Evolutionary conservation across 192 early-diverging fungal species (phyloP).

Genomic region (Podochytrium sp.): DNA sequence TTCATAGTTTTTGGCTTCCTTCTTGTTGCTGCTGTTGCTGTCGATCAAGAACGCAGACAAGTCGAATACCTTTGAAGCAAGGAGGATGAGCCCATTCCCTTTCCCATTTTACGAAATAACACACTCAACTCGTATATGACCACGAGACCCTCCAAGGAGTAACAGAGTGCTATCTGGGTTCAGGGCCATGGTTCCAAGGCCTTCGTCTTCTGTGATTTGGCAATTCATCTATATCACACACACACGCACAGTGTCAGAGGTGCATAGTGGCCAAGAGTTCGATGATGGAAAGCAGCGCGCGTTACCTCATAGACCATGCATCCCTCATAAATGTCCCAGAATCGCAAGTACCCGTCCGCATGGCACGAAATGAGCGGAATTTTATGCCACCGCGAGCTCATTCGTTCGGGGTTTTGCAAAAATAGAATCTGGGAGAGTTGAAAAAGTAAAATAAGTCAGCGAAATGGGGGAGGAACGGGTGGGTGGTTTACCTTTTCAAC

Average conservation of each 20-base stretch:
- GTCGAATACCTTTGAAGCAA: slow-evolving; percentile 39
- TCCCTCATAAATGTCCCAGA: slow-evolving; percentile 60
- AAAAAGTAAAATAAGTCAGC: too few relatives aligned
- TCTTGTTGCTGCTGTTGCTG: slow-evolving; percentile 13
- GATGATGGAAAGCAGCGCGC: background rate
- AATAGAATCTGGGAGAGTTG: slow-evolving; percentile 38
- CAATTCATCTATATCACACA: slow-evolving; percentile 50
- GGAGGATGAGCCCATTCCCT: too few relatives aligned
- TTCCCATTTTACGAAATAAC: too few relatives aligned
- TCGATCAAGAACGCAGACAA: slow-evolving; percentile 33
- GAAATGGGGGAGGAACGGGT: too few relatives aligned
- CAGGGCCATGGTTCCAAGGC: slow-evolving; percentile 49
- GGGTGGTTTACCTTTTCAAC: slow-evolving; percentile 55
- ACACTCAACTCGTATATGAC: slow-evolving; percentile 48
- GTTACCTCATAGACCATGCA: slow-evolving; percentile 57
- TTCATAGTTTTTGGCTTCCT: slow-evolving; percentile 24
- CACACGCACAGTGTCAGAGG: background rate
- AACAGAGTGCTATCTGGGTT: slow-evolving; percentile 47
- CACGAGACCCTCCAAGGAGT: slow-evolving; percentile 54
- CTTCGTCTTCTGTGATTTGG: slow-evolving; percentile 54
- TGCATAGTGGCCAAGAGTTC: too few relatives aligned
- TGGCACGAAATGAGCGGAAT: slow-evolving; percentile 53
- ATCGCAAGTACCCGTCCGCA: slow-evolving; percentile 58
- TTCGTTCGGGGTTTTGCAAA: slow-evolving; percentile 35
- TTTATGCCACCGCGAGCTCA: slow-evolving; percentile 18